Conservation (phyloP, 106 monocot genomes). For the Dendrobium nobile region DNA sequence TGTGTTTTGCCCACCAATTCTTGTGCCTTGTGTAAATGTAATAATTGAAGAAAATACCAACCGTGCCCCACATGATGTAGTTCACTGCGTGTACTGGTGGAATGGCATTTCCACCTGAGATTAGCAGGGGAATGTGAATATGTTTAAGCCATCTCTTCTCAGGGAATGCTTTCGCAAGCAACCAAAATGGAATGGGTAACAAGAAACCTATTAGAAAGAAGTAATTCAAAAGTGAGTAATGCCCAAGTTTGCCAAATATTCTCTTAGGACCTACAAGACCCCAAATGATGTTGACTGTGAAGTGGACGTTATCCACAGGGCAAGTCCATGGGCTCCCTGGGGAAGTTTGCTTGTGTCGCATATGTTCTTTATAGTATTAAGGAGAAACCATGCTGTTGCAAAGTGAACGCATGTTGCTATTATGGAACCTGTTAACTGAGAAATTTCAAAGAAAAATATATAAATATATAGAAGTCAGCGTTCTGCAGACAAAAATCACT, state of each 20-base stretch:
- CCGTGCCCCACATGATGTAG: conserved; percentile 62
- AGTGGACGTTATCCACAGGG: conserved; percentile 48
- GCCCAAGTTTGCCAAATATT: conserved; percentile 56
- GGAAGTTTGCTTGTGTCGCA: conserved; percentile 55
- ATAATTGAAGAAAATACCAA: conserved; percentile 61
- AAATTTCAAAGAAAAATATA: not conserved
- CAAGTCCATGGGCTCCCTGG: conserved; percentile 89
- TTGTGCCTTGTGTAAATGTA: conserved; percentile 45
- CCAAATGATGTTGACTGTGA: conserved; percentile 83
- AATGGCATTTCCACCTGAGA: conserved; percentile 42
- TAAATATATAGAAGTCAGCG: not conserved
- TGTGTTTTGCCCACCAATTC: conserved; percentile 80
- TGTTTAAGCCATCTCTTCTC: conserved; percentile 48
- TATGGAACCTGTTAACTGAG: conserved; percentile 62
- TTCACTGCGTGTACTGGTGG: conserved; percentile 62
- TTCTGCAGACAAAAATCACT: not conserved
- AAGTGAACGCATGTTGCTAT: conserved; percentile 50
- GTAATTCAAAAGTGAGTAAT: conserved; percentile 34
- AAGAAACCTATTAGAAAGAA: conserved; percentile 66
- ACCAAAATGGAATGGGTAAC: conserved; percentile 66
- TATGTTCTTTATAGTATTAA: conserved; percentile 42
- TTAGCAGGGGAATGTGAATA: conserved; percentile 69
- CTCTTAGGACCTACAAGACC: conserved; percentile 68
- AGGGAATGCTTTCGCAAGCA: conserved; percentile 34
- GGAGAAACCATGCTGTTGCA: conserved; percentile 74